Conservation (phyloP, 257 asterid species). For the Solanum sejunctum region DNA sequence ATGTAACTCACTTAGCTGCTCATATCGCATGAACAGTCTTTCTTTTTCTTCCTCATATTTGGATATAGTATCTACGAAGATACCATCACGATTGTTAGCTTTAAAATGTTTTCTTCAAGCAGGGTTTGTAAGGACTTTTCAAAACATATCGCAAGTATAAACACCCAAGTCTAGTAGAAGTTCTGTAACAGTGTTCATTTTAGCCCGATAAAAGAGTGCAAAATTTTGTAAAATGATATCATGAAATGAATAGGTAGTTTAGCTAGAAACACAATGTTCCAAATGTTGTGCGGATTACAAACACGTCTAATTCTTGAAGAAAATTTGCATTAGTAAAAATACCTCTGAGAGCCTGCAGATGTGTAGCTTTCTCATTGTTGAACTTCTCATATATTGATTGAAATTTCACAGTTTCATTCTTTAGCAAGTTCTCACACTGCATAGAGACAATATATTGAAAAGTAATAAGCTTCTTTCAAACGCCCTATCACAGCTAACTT, state of each 20-base stretch:
- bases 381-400: conserved; percentile 52
- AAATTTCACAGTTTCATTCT: conserved; percentile 61
- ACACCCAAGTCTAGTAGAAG: neutral
- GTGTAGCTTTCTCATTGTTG: conserved; percentile 61
- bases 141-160: neutral
- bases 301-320: neutral
- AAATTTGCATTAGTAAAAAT: neutral
- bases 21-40: conserved; percentile 50
- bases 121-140: neutral
- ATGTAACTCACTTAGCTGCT: conserved; percentile 62
- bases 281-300: neutral
- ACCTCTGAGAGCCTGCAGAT: conserved; percentile 74
- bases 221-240: neutral
- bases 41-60: conserved; percentile 87
- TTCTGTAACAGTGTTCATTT: neutral
- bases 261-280: neutral
- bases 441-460: conserved; percentile 18
- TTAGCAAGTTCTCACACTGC: conserved; percentile 78
- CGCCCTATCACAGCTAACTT: neutral
- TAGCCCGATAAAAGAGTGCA: neutral
- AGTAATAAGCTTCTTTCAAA: neutral
- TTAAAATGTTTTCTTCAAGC: neutral
- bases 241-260: neutral
- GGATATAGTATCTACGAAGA: conserved; percentile 48
- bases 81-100: neutral